Conservation (phyloP, 2,329 filamentous ascomycete species). For the Pseudocercospora fijiensis region DNA sequence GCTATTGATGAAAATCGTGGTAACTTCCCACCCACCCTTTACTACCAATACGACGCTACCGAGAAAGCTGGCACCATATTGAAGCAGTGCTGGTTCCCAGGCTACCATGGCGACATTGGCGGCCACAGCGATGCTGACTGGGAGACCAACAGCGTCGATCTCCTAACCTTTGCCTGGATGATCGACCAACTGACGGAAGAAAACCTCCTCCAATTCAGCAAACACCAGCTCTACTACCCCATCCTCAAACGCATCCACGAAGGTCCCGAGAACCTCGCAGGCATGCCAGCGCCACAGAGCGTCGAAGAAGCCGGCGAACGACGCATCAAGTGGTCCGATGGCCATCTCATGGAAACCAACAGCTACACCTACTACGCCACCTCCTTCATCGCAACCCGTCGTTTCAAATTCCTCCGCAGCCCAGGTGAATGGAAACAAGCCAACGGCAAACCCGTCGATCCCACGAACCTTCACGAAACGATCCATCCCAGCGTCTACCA, state of each 20-base stretch:
- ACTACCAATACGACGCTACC: conserved; percentile 36
- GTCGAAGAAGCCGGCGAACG: conserved; percentile 22
- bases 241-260: conserved; percentile 21
- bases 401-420: conserved; percentile 13
- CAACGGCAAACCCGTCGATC: conserved; percentile 9
- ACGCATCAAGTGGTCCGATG: conserved; percentile 23
- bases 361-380: conserved; percentile 13
- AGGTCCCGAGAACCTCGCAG: conserved; percentile 4
- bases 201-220: conserved; percentile 19
- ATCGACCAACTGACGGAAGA: conserved; percentile 32
- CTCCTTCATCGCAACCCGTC: conserved; percentile 19
- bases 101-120: conserved; percentile 52
- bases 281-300: conserved; percentile 9
- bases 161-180: conserved; percentile 44
- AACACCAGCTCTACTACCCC: conserved; percentile 19
- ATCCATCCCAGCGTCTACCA: conserved; percentile 22
- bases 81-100: conserved; percentile 55
- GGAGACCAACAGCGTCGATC: conserved; percentile 30
- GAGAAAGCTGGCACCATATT: conserved; percentile 34
- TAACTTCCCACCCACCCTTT: conserved; percentile 52
- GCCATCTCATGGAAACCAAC: conserved; percentile 15
- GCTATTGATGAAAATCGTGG: conserved; percentile 53
- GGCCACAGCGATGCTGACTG: conserved; percentile 40
- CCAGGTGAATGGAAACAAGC: conserved; percentile 19
- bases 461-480: conserved; percentile 14